Base-by-base conservation (phyloP, 148 eudicot species). In the Vaccinium myrtillus region DNA sequence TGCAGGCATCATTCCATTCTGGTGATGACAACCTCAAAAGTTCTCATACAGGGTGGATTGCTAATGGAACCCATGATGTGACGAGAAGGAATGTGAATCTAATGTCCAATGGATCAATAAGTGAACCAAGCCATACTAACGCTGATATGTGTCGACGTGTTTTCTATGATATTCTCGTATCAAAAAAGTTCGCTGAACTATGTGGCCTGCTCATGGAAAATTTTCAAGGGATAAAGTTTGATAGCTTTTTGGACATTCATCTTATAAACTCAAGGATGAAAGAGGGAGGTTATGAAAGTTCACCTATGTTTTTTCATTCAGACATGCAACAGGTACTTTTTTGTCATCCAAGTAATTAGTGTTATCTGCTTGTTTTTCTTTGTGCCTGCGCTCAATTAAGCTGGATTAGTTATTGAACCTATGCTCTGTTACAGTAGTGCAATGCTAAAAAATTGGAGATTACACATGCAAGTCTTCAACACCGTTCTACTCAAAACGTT, bases 251-350 rank as follows among this genome's bases (percentile, higher is more conserved):
- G 80, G 95, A 91, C 84, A 85, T 93, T 79, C 83, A 86, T 88
- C 59, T 27, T 46, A 83, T 95, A 77, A 78, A 88, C 83, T 81
- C 90, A 70, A 90, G 92, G 91, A 90, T 96, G 88, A 91, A 92
- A 87, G 94, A 90, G 73, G 94, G 93, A 82, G 91, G 90, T 51
- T 96, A 96, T 89, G 98, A 94, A 80, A 86, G 74, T 50, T 82
- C 89, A 58, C 97, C 98, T 75, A 16, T 73, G 85, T 94, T 89
- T 65, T 95, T 93, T 83, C 86, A 90, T 25, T 90, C 93, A 16
- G 99, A 96, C 88, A 85, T 95, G 80, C 98, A 92, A 85, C 90
- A 89, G 98, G 99, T 96, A 88, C 27, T 23, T 76, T 65, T 85
- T 39, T 70, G 16, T 21, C 75, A 0, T 55, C 39, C 15, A 50